Base-by-base conservation (phyloP, 2,329 filamentous ascomycete genomes). In the Thermoascus crustaceus region DNA sequence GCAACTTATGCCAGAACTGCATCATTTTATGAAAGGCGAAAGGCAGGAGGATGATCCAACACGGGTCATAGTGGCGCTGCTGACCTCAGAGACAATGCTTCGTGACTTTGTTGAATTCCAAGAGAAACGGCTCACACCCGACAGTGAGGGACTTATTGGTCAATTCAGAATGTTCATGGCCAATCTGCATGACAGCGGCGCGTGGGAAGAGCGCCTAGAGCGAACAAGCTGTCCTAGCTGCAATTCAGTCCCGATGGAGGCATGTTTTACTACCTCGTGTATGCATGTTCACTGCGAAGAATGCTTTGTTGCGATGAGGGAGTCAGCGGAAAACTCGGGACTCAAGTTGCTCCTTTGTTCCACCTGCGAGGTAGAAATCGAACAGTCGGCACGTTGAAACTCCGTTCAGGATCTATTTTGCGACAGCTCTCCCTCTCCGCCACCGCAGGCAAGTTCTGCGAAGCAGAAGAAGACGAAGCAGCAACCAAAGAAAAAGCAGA, bases 281-380 rank as follows among this genome's bases (percentile, higher is more conserved):
- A 56, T 61, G 10, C 76, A 80, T 40, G 51, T 77, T 4, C 75
- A 74, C 43, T 80, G 76, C 51, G 37, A 50, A 1, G 49, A 55
- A 0, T 80, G 76, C 43, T 54, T 74, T 5, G 34, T 32, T 2
- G 7, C 3, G 7, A 33, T 43, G 13, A 16, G 13, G 2, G 22
- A 32, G 1, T 24, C 41, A 9, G 23, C 24, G 19, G 6, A 45
- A 48, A 2, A 44, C 49, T 2, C 38, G 62, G 26, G 41, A 49
- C 29, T n/a, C 55, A 0, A 32, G 50, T 3, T 25, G 55, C 56
- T 11, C 54, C 52, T 21, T 42, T 50, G 43, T 37, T 16, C n/a
- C 9, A 38, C 33, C 11, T 52, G 47, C 10, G 11, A 34, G 0
- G n/a, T 19, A 2, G 4, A 20, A 3, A 50, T 54, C 3, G 10